Evolutionary conservation across 1,284 basidiomycete genomes (phyloP).

Genomic region (Bjerkandera adusta): DNA sequence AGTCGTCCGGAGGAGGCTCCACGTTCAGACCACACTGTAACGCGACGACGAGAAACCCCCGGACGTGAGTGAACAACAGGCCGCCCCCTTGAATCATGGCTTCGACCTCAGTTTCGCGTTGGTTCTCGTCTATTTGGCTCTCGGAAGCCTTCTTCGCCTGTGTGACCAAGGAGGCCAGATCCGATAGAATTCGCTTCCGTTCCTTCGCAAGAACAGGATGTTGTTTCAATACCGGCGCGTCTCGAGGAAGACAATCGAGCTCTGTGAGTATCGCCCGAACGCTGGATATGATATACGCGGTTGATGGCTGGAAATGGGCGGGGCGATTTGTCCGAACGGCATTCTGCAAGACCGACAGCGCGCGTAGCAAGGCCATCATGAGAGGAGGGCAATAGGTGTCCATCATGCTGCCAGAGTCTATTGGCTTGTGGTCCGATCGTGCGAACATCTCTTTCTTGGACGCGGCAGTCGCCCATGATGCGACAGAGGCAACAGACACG

Average conservation of each 20-base stretch:
- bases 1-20: no score
- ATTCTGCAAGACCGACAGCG: conserved; percentile 81
- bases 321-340: conserved; percentile 77
- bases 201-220: conserved; percentile 73
- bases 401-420: conserved; percentile 43
- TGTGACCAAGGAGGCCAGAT: conserved; percentile 82
- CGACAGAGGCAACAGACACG: conserved; percentile 47
- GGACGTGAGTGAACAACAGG: conserved; percentile 71
- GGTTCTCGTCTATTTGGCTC: conserved; percentile 45
- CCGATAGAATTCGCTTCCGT: conserved; percentile 80
- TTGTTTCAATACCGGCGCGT: conserved; percentile 69
- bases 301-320: conserved; percentile 82
- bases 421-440: conserved; percentile 41
- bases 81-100: conserved; percentile 73
- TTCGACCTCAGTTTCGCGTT: conserved; percentile 59
- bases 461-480: conserved; percentile 55
- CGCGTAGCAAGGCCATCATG: conserved; percentile 80
- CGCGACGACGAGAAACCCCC: conserved; percentile 70
- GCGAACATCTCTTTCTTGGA: conserved; percentile 30
- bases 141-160: conserved; percentile 81
- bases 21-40: conserved; percentile 79
- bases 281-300: conserved; percentile 90
- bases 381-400: conserved; percentile 68
- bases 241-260: conserved; percentile 84
- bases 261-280: conserved; percentile 88